A percentile compares a stretch with the other conserved stretches of the same genome.
These are phyloP conservation scores for Pseudozyma sp. DNA, from an alignment of 1,284 basidiomycete species.

Conservation along the genomic window DNA sequence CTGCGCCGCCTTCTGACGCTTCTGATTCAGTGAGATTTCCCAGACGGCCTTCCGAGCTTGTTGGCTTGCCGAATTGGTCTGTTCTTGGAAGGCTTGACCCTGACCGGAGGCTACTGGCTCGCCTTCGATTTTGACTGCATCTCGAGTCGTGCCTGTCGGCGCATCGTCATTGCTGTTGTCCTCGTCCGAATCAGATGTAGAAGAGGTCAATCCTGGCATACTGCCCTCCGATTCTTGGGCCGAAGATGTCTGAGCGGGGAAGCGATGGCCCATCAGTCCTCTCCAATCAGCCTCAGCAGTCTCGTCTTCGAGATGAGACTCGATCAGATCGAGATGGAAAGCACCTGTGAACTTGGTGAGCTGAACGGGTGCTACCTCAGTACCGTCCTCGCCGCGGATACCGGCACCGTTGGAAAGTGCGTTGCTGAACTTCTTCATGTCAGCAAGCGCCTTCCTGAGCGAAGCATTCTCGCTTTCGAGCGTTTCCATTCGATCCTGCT, in stretches of 20 bases:
- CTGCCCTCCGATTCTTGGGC: conserved; percentile 17
- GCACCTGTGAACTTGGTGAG: conserved; percentile 46
- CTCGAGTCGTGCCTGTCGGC: background rate
- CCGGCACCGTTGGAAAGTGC: conserved; percentile 40
- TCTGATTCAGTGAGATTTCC: conserved; percentile 48
- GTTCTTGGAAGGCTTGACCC: conserved; percentile 2
- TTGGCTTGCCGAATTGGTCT: conserved; percentile 15
- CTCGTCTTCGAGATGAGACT: conserved; percentile 43
- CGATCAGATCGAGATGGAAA: conserved; percentile 44
- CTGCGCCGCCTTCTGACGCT: conserved; percentile 38
- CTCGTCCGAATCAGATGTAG: conserved; percentile 22
- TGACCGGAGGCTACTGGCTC: background rate
- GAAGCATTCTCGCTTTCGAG: conserved; percentile 46
- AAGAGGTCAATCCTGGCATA: conserved; percentile 4
- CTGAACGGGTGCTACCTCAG: conserved; percentile 25
- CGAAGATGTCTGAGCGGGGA: conserved; percentile 23
- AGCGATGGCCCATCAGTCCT: conserved; percentile 33
- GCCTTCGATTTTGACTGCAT: conserved; percentile 12
- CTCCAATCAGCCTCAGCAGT: conserved; percentile 37
- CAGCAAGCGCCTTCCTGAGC: conserved; percentile 48
- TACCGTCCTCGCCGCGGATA: conserved; percentile 32
- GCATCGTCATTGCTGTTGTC: conserved; percentile 7
- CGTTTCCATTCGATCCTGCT: conserved; percentile 47
- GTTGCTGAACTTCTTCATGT: conserved; percentile 44
- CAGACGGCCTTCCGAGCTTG: conserved; percentile 36